Evolutionary conservation across 208 protist species (phyloP), one percentile per base, ranked within the genome.

Genomic region (Leishmania guyanensis): DNA sequence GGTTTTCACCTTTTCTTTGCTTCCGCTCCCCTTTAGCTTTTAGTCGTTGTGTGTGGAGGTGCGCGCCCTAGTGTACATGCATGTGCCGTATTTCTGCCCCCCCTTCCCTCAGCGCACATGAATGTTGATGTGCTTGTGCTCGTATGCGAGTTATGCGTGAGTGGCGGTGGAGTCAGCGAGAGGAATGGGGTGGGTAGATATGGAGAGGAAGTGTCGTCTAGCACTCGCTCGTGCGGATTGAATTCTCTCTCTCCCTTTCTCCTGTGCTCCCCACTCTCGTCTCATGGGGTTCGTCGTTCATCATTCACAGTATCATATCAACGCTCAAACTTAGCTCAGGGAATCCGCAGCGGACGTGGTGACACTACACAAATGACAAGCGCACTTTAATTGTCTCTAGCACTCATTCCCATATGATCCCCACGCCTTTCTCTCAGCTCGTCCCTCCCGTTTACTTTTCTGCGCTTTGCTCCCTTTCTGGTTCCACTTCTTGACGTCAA

Each of bases 1-100:
- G 16, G 43, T 12, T 29, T n/a, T 36, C 17, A 66, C 17, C 43
- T 46, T 46, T 51, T 72, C 16, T 51, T 72, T 43, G 46, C 51
- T 76, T 62, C 14, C 65, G 78, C 66, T 53, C 20, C 22, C 66
- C 46, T 84, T 73, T 75, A 51, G 43, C 12, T 64, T 60, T n/a
- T 80, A 33, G 12, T 51, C 77, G 54, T 10, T 71, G 1, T 14
- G 43, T 51, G 46, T 46, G 43, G 43, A 46, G 43, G 43, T 46
- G 3, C 33, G 48, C 16, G 48, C 5, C 1, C 22, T 39, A 16
- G 43, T 72, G 66, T 46, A 46, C 8, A 20, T 72, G 17, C 66
- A 20, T 39, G 16, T 50, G 39, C 39, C 22, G 66, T 14, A 16
- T 72, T 39, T 72, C 66, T 39, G 22, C 66, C 22, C 9, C 39